Base-by-base conservation (phyloP, 345 rosid genomes). In the Carallia brachiata region DNA sequence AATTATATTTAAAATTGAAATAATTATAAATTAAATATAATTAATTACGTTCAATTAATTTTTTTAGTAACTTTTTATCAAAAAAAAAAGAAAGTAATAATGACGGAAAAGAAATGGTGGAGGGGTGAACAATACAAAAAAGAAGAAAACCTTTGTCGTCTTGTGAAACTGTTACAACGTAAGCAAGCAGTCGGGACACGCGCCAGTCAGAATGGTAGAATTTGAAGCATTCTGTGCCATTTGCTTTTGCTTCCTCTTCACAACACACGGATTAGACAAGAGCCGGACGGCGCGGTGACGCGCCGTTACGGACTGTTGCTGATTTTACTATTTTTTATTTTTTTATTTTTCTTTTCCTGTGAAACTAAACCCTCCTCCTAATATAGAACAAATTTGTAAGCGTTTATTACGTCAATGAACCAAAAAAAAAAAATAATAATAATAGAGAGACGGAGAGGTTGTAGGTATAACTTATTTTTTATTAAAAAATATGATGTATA, bases 221-320 rank as follows among this genome's bases (percentile, higher is more conserved):
- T 19, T 40, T 30, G 36, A 47, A 61, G 13, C 59, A 12, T 30
- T n/a, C 67, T 63, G 66, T 62, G 87, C 80, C 77, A 61, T 52
- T 2, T n/a, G 48, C 48, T 40, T 69, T 54, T 54, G 84, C 81
- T 78, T 78, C 86, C 75, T 79, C 66, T 79, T 79, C 85, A 65
- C 84, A 71, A 39, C 83, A 70, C 86, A 76, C 17, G 59, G 84
- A 73, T 70, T 73, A 68, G 82, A 86, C 86, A 82, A 73, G 71
- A 59, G 72, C 78, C 85, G 89, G 87, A 83, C 80, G 86, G 84
- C 89, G 77, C 82, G 84, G 85, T 79, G 82, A 84, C 69, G 52
- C 80, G 77, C 67, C 84, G 85, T 84, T 75, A 69, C 67, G 59
- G 18, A 78, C 77, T 75, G 79, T 79, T 83, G 58, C 77, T 62